Percentiles rank a stretch among this genome's conserved stretches.
These are phyloP conservation scores for Paracamarosporium sp. DNA, from an alignment of 2,329 filamentous ascomycete species.

Conservation along the genomic window DNA sequence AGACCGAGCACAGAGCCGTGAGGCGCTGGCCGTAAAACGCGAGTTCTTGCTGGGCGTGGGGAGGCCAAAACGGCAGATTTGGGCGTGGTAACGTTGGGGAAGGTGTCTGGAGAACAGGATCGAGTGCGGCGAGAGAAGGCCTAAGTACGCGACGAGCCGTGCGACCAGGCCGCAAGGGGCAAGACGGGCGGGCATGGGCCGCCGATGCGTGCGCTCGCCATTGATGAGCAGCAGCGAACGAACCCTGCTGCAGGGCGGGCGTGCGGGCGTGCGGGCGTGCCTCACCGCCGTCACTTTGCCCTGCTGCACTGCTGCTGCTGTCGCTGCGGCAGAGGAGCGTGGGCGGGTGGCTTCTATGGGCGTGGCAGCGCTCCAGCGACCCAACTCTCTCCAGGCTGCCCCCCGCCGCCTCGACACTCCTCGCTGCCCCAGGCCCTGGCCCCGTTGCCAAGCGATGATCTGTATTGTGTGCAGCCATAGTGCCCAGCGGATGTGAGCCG, in stretches of 20 bases:
- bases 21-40: constrained; percentile 51
- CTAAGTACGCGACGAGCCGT: constrained; percentile 3
- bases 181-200: background rate
- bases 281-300: too few relatives aligned
- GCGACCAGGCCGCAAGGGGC: background rate
- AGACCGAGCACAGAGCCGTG: constrained; percentile 48
- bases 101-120: constrained; percentile 31
- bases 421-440: constrained; percentile 3
- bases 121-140: constrained; percentile 13
- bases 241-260: constrained; percentile 10
- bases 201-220: constrained; percentile 11
- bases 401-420: constrained; percentile 6
- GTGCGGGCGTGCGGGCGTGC: constrained; percentile 6
- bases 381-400: too few relatives aligned
- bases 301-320: too few relatives aligned
- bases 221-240: constrained; percentile 7
- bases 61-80: constrained; percentile 45
- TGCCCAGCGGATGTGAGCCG: constrained; percentile 17
- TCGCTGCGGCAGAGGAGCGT: too few relatives aligned
- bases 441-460: constrained; percentile 37
- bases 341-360: too few relatives aligned
- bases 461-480: constrained; percentile 32
- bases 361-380: too few relatives aligned
- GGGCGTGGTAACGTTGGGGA: constrained; percentile 22
- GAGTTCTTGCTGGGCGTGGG: constrained; percentile 37